These are phyloP conservation scores for Penicillium sp. DNA, from an alignment of 2,329 filamentous ascomycete species.

Conservation along the genomic window DNA sequence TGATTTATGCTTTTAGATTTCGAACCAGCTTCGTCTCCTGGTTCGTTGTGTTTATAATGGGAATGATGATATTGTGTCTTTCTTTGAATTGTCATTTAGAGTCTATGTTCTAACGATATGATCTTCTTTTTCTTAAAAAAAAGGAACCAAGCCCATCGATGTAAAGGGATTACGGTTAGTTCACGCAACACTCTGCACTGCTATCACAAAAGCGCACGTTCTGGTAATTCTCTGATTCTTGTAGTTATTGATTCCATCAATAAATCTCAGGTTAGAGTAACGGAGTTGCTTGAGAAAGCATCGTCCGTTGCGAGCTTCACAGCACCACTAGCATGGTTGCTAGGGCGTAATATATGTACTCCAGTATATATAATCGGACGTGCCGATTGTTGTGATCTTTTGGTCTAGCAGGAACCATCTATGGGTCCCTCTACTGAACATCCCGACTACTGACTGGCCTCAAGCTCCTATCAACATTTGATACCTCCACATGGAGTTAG, in stretches of 20 bases:
- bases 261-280: background rate
- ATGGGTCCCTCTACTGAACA: no score
- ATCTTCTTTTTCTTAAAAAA: background rate
- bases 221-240: no score
- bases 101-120: background rate
- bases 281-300: background rate
- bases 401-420: no score
- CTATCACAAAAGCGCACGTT: no score
- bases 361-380: no score
- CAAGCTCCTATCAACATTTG: no score
- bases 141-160: background rate
- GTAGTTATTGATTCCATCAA: no score
- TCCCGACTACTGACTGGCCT: no score
- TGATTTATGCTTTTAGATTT: constrained; percentile 21
- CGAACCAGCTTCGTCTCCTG: constrained; percentile 21
- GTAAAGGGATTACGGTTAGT: background rate
- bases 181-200: no score
- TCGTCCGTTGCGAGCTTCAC: background rate
- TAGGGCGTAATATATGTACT: no score
- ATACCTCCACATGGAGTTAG: no score
- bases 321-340: background rate
- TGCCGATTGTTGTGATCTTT: no score
- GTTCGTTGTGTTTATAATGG: constrained; percentile 22
- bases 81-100: background rate
- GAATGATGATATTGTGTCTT: constrained; percentile 19